A percentile compares a stretch with the other conserved stretches of the same genome.
Conservation (phyloP, 2,329 filamentous ascomycete species). For the Delphinella strobiligena region DNA sequence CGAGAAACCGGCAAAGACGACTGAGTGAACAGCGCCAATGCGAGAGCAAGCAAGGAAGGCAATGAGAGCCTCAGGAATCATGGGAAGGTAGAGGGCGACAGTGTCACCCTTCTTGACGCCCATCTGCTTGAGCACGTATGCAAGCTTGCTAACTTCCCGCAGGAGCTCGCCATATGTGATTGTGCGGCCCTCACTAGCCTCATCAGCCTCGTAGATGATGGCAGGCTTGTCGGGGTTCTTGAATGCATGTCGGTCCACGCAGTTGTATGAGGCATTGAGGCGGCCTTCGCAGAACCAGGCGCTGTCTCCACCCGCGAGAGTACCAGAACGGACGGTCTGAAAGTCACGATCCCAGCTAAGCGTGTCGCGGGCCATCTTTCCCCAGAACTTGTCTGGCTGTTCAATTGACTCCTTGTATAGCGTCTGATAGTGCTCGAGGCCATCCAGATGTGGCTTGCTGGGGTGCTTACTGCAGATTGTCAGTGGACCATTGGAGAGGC, state of each 20-base stretch:
- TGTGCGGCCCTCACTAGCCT: conserved; percentile 71
- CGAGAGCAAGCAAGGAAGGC: conserved; percentile 83
- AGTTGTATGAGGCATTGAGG: conserved; percentile 95
- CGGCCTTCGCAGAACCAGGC: conserved; percentile 93
- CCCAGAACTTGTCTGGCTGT: conserved; percentile 85
- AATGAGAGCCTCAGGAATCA: conserved; percentile 93
- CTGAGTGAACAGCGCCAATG: conserved; percentile 92
- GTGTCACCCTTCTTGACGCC: conserved; percentile 96
- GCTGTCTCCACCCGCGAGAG: conserved; percentile 66
- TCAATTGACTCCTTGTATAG: conserved; percentile 76
- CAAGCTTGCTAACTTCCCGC: conserved; percentile 76
- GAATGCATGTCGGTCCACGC: conserved; percentile 91
- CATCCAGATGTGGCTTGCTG: conserved; percentile 45
- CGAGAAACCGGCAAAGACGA: conserved; percentile 96
- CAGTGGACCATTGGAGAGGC: neutral
- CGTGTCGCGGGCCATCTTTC: conserved; percentile 69
- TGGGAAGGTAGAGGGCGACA: conserved; percentile 92
- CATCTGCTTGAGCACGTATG: conserved; percentile 85
- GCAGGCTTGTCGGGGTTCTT: conserved; percentile 86
- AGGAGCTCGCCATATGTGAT: conserved; percentile 91
- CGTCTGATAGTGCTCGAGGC: conserved; percentile 50
- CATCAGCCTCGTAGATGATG: conserved; percentile 98
- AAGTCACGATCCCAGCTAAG: conserved; percentile 88
- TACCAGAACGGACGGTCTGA: conserved; percentile 71
- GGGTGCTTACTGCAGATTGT: conserved; percentile 44